These are phyloP conservation scores for Plenodomus lindquistii DNA, from an alignment of 2,329 filamentous ascomycete genomes.

Conservation along the genomic window DNA sequence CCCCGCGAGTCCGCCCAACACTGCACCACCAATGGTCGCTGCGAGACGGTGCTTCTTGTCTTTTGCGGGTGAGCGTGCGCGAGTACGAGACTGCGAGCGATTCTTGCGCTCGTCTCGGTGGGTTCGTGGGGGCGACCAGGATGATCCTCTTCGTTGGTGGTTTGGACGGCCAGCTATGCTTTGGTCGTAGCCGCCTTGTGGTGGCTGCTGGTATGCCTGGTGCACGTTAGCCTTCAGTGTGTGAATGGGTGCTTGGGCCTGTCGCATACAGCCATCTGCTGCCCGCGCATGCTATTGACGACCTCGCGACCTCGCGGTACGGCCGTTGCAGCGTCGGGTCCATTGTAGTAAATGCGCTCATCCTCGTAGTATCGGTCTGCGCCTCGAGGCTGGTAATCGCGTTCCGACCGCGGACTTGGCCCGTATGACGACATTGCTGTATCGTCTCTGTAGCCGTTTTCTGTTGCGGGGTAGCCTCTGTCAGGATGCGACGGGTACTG, in stretches of 20 bases:
- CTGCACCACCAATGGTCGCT: slow-evolving; percentile 36
- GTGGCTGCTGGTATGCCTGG: slow-evolving; percentile 10
- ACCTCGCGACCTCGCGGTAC: slow-evolving; percentile 16
- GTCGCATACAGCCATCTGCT: slow-evolving; percentile 21
- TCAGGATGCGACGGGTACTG: slow-evolving; percentile 6
- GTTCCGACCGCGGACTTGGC: slow-evolving; percentile 14
- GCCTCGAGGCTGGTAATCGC: slow-evolving; percentile 12
- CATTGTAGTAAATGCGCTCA: slow-evolving; percentile 18
- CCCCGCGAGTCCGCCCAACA: slow-evolving; percentile 40
- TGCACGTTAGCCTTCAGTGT: slow-evolving; percentile 2
- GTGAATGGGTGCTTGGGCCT: slow-evolving; percentile 7
- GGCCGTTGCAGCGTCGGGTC: slow-evolving; percentile 16
- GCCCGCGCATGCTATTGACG: slow-evolving; percentile 11
- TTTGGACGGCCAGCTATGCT: slow-evolving; percentile 18
- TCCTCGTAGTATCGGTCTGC: slow-evolving; percentile 19
- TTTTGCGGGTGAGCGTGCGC: slow-evolving; percentile 23
- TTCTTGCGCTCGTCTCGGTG: slow-evolving; percentile 11
- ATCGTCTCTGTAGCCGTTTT: slow-evolving; percentile 4
- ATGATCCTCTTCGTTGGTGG: slow-evolving; percentile 26
- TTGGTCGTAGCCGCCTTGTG: slow-evolving; percentile 8
- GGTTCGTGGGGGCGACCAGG: slow-evolving; percentile 35
- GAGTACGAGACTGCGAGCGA: slow-evolving; percentile 12
- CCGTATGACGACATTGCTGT: slow-evolving; percentile 21
- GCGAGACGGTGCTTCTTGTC: slow-evolving; percentile 27
- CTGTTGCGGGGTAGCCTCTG: slow-evolving; percentile 6